phyloP scores from a whole-genome alignment of 495 filamentous ascomycete species.

The Hypoxylon cercidicola region DNA sequence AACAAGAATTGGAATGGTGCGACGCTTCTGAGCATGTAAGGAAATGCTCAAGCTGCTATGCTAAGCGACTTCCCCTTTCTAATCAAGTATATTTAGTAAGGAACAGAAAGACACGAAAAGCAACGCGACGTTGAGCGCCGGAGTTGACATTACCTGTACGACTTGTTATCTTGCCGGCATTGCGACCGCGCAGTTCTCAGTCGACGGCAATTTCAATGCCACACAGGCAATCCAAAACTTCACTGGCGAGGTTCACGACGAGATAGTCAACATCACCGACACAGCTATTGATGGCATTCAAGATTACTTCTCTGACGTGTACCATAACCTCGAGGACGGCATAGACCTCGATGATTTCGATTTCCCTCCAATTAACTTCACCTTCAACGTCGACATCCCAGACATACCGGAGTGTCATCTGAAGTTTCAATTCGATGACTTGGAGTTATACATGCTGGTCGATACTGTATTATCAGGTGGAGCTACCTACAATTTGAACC shows the following conservation, averaged over 20 bases:
- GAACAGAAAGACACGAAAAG: neutral
- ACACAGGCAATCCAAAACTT: conserved; percentile 49
- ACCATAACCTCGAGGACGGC: conserved; percentile 38
- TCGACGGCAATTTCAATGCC: conserved; percentile 54
- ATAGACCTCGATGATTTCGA: conserved; percentile 49
- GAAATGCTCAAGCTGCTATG: neutral
- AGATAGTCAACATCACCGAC: conserved; percentile 48
- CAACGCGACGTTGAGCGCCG: conserved; percentile 22
- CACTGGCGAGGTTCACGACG: conserved; percentile 38
- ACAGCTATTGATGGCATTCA: conserved; percentile 42
- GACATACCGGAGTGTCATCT: conserved; percentile 55
- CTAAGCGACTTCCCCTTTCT: neutral
- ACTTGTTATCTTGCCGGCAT: conserved; percentile 63
- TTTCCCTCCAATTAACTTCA: conserved; percentile 50
- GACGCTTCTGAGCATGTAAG: conserved; percentile 49
- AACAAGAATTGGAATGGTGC: conserved; percentile 54
- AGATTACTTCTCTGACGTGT: conserved; percentile 28
- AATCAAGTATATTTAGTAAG: conserved; percentile 20
- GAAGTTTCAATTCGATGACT: conserved; percentile 58
- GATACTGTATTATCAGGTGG: conserved; percentile 55
- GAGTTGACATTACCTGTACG: conserved; percentile 57
- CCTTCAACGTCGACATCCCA: conserved; percentile 53
- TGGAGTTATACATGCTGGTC: conserved; percentile 64
- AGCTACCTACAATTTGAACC: conserved; percentile 59
- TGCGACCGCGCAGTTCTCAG: conserved; percentile 53